Evolutionary conservation across 2,329 filamentous ascomycete genomes (phyloP).

Genomic region (Fusarium sublunatum): DNA sequence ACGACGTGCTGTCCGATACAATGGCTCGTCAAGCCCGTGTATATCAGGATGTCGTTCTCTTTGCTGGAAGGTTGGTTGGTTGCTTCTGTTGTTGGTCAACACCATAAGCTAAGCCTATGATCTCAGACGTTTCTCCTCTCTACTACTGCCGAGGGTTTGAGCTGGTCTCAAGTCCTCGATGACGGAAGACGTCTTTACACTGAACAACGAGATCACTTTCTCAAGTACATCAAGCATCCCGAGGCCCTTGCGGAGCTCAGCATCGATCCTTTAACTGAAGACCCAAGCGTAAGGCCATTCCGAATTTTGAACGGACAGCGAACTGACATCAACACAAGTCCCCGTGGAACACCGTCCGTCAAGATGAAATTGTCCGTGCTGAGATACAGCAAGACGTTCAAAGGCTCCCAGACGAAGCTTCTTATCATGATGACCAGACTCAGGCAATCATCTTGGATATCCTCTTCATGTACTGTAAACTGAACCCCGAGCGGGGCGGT

Average conservation of each 20-base stretch:
- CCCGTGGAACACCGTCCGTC: constrained; percentile 87
- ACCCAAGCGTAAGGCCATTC: constrained; percentile 62
- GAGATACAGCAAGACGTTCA: constrained; percentile 97
- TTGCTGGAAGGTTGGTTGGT: constrained; percentile 83
- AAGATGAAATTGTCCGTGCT: constrained; percentile 83
- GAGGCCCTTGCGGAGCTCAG: constrained; percentile 78
- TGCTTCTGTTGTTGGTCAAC: neutral
- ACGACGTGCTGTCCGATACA: constrained; percentile 71
- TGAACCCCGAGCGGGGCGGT: constrained; percentile 84
- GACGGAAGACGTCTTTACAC: constrained; percentile 80
- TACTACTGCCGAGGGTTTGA: constrained; percentile 69
- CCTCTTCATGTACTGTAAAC: constrained; percentile 93
- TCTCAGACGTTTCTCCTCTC: constrained; percentile 82
- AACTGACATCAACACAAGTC: constrained; percentile 66
- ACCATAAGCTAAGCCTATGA: constrained; percentile 24
- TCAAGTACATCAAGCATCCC: constrained; percentile 86
- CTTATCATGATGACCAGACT: constrained; percentile 83
- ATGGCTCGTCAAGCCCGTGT: constrained; percentile 71
- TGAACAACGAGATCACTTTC: constrained; percentile 76
- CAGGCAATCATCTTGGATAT: constrained; percentile 88
- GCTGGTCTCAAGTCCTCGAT: constrained; percentile 75
- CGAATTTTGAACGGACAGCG: neutral
- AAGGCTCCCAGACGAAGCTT: constrained; percentile 89
- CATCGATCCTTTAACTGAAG: constrained; percentile 87
- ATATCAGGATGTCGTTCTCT: constrained; percentile 82